Conservation (phyloP, 306 rosid genomes). For the Quercus gilva region DNA sequence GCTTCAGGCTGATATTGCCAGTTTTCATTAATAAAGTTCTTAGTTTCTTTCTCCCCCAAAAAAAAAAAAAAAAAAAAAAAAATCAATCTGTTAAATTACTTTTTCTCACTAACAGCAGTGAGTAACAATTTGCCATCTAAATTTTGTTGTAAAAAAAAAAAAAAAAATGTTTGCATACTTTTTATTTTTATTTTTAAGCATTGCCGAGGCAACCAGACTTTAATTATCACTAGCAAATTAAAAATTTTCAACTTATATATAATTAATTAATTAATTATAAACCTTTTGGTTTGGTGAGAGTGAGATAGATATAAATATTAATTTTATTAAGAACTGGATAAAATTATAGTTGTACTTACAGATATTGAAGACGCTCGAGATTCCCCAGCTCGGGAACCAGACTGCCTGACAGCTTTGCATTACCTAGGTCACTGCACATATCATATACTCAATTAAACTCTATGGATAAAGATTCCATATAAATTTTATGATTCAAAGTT, state of each 20-base stretch:
- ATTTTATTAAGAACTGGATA: background rate
- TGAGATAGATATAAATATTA: background rate
- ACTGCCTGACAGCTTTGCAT: slow-evolving; percentile 72
- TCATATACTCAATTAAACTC: background rate
- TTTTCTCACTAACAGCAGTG: rapidly evolving
- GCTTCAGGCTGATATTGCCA: no score
- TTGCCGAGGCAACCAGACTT: background rate
- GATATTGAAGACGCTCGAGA: slow-evolving; percentile 68
- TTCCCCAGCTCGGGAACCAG: slow-evolving; percentile 71
- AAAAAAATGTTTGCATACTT: no score
- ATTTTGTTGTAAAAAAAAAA: no score
- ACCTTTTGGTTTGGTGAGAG: background rate
- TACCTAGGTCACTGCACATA: slow-evolving; percentile 75
- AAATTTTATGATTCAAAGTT: background rate
- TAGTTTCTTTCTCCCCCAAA: no score
- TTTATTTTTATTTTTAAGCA: no score
- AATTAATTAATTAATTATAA: no score
- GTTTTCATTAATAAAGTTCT: no score
- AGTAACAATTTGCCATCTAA: rapidly evolving
- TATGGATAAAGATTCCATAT: background rate
- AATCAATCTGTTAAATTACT: no score
- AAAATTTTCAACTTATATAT: no score
- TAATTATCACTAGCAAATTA: no score
- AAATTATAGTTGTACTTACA: slow-evolving; percentile 45
- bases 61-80: no score